These are phyloP conservation scores for Globisporangium spiculum DNA, from an alignment of 352 stramenopile species.

Conservation along the genomic window DNA sequence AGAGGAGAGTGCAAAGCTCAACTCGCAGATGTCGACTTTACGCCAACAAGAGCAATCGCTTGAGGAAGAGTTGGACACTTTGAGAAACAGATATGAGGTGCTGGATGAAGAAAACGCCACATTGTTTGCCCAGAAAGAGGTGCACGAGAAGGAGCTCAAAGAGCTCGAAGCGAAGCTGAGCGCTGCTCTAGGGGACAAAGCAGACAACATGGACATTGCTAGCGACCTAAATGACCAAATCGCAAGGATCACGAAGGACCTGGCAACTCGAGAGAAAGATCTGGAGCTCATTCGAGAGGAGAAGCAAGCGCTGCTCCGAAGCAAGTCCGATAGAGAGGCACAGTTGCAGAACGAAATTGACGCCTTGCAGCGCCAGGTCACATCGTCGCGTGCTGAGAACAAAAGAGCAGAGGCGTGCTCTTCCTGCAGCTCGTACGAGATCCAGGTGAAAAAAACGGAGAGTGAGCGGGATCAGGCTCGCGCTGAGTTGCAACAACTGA, in stretches of 20 bases:
- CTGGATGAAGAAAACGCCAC: background rate
- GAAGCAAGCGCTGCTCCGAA: background rate
- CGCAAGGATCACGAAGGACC: background rate
- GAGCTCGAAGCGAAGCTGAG: conserved; percentile 1
- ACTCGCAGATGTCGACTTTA: background rate
- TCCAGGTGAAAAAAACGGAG: conserved; percentile 12
- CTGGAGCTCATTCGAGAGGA: background rate
- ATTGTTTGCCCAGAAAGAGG: background rate
- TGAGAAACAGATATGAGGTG: background rate
- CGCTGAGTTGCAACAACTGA: conserved; percentile 10
- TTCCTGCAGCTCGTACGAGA: conserved; percentile 4
- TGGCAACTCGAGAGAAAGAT: background rate
- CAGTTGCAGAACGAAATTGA: background rate
- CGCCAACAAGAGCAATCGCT: background rate
- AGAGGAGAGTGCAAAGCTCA: background rate
- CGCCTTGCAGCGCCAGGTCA: background rate
- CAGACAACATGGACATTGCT: background rate
- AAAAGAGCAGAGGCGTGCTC: background rate
- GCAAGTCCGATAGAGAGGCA: background rate
- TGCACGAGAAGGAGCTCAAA: background rate
- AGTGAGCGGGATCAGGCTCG: conserved; percentile 17
- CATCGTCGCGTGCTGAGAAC: background rate
- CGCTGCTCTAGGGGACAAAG: background rate
- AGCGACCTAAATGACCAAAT: background rate
- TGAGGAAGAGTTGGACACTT: background rate